Evolutionary conservation across 2,329 filamentous ascomycete species (phyloP), one percentile per base, ranked within the genome.

Genomic region (Pseudogymnoascus sp.): DNA sequence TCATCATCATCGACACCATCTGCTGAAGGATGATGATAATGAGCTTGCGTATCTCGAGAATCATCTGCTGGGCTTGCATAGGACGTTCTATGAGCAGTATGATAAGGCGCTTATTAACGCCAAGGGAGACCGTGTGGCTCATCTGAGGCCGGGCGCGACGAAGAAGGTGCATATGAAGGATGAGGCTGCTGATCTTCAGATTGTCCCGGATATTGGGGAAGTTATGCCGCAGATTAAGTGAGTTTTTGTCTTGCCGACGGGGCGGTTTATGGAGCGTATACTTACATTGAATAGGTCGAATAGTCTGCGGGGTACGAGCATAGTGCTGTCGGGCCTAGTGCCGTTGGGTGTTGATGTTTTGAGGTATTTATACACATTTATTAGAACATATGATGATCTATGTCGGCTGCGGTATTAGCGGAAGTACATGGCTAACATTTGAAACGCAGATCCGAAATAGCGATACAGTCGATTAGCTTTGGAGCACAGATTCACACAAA

Each of bases 271-370:
- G 11, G 16, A 28, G 35, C 6, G 3, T 39, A 50, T 61, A 54
- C 67, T 72, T 60, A 73, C 63, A 28, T 12, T 36, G 9, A 20
- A 30, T 35, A 73, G 71, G 61, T 77, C 80, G 0, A 81, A 81
- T 60, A 88, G 95, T 2, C 83, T 99, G 0, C 82, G 81, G 20
- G 89, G 86, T 12, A 85, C 89, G 9, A 84, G 86, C 4, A 83
- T 99, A 62, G 92, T 96, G 4, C 87, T 97, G 66, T 96, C 93
- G 0, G 94, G 94, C 0, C 86, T 99, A 2, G 86, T 97, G 2
- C 92, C 92, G 0, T 77, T 96, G 0, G 90, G 89, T 4, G 83
- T 88, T 37, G 87, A 93, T 68, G 85, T 93, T 35, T 84, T 89
- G 69, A 75, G 72, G 79, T 81, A 73, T 47, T 47, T 47, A 25